These are phyloP conservation scores for Colletotrichum magnum DNA, from an alignment of 2,329 filamentous ascomycete genomes.

Conservation along the genomic window DNA sequence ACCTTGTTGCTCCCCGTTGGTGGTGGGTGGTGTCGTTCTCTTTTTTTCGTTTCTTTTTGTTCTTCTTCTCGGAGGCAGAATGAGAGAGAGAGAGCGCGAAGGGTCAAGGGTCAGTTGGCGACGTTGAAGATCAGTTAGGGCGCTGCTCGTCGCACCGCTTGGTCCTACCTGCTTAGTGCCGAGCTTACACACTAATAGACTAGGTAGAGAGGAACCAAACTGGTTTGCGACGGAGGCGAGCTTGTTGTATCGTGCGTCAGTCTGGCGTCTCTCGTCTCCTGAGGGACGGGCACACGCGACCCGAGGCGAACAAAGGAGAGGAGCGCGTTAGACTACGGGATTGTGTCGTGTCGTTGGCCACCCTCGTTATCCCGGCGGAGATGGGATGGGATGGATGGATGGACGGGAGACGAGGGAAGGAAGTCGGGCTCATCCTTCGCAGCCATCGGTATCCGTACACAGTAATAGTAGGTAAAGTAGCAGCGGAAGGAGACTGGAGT, in stretches of 20 bases:
- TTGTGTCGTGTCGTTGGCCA: slow-evolving; percentile 2
- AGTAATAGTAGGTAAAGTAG: not conserved
- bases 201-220: not conserved
- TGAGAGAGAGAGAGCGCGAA: too few species aligned
- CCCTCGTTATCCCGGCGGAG: too few species aligned
- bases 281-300: slow-evolving; percentile 26
- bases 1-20: slow-evolving; percentile 21
- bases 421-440: not conserved
- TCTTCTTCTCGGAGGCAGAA: not conserved
- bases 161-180: slow-evolving; percentile 17
- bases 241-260: slow-evolving; percentile 37
- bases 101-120: not conserved
- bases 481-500: not conserved
- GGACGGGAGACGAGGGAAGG: slow-evolving; percentile 8
- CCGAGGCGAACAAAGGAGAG: slow-evolving; percentile 32
- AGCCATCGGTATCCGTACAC: not conserved
- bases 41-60: slow-evolving; percentile 23
- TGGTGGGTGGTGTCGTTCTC: not conserved
- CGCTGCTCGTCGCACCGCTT: slow-evolving; percentile 23
- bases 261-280: slow-evolving; percentile 35
- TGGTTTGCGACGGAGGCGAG: slow-evolving; percentile 35
- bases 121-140: slow-evolving; percentile 38
- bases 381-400: slow-evolving; percentile 4
- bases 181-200: not conserved
- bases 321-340: slow-evolving; percentile 7